These are phyloP conservation scores for Verticillium alfalfae DNA, from an alignment of 2,329 filamentous ascomycete species.

Conservation along the genomic window DNA sequence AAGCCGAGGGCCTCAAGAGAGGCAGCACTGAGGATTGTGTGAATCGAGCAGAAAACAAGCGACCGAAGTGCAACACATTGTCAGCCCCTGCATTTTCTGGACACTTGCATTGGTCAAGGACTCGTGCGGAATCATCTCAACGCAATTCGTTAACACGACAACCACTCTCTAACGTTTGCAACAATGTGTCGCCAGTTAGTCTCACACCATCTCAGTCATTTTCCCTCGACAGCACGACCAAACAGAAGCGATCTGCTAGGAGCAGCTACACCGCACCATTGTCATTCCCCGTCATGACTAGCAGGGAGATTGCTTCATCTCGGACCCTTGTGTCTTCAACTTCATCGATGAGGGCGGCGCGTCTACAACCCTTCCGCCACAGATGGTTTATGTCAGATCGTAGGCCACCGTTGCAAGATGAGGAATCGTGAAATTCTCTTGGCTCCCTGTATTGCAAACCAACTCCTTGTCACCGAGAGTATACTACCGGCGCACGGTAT, in stretches of 20 bases:
- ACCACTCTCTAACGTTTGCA: neutral
- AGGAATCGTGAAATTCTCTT: constrained; percentile 30
- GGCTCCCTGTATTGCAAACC: constrained; percentile 31
- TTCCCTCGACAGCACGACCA: neutral
- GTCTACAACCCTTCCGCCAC: neutral
- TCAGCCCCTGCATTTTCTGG: neutral
- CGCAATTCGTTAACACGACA: neutral
- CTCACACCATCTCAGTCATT: neutral
- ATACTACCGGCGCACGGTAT: constrained; percentile 38
- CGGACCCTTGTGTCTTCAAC: neutral
- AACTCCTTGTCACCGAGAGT: constrained; percentile 26
- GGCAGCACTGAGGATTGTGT: neutral
- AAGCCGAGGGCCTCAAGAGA: neutral
- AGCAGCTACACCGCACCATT: neutral
- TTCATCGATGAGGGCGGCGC: neutral
- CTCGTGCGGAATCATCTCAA: neutral
- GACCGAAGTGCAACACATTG: neutral
- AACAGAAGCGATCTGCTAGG: neutral
- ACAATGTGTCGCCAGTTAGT: neutral
- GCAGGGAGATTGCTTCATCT: neutral
- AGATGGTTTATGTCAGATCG: constrained; percentile 12
- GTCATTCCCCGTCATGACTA: neutral
- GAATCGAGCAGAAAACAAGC: neutral
- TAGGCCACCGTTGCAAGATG: constrained; percentile 29
- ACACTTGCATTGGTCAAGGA: neutral